Conservation (phyloP, 352 stramenopile species). For the Pythium folliculosum region DNA sequence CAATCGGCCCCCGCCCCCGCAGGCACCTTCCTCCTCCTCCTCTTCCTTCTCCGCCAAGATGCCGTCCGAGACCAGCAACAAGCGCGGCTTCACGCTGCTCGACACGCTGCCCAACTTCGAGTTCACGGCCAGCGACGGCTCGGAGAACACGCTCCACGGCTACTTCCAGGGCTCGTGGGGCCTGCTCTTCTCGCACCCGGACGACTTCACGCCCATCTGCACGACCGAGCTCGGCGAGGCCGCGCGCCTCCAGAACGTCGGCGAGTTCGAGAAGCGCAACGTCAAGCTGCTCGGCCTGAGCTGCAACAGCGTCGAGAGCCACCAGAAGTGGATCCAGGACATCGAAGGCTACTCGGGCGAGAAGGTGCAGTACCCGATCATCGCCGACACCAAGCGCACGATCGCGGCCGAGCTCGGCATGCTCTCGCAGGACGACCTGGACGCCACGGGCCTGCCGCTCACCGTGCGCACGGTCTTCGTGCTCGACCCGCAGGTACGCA, state of each 20-base stretch:
- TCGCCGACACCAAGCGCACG: slow-evolving; percentile 78
- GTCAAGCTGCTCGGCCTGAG: slow-evolving; percentile 85
- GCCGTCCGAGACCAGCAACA: slow-evolving; percentile 30
- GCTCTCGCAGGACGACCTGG: slow-evolving; percentile 80
- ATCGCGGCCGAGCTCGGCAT: slow-evolving; percentile 89
- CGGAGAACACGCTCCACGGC: slow-evolving; percentile 51
- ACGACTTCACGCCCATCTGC: slow-evolving; percentile 93
- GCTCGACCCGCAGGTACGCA: slow-evolving; percentile 87
- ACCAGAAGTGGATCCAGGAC: slow-evolving; percentile 83
- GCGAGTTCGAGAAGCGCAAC: slow-evolving; percentile 74
- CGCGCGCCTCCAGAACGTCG: slow-evolving; percentile 73
- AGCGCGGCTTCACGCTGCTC: slow-evolving; percentile 52
- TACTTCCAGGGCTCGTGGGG: slow-evolving; percentile 71
- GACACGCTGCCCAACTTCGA: slow-evolving; percentile 64
- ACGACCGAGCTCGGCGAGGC: slow-evolving; percentile 92
- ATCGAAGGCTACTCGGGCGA: slow-evolving; percentile 76
- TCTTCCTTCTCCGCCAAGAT: slow-evolving; percentile 11
- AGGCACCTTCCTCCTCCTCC: slow-evolving; percentile 8
- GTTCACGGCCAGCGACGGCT: slow-evolving; percentile 57
- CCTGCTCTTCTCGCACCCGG: slow-evolving; percentile 85
- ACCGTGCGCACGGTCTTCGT: slow-evolving; percentile 93
- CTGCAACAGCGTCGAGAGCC: slow-evolving; percentile 74
- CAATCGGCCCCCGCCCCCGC: slow-evolving; percentile 5
- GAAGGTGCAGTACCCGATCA: slow-evolving; percentile 90
- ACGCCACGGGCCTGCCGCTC: slow-evolving; percentile 76